Evolutionary conservation across 2,329 filamentous ascomycete species (phyloP).

Genomic region (Paraconiothyrium brasiliense): DNA sequence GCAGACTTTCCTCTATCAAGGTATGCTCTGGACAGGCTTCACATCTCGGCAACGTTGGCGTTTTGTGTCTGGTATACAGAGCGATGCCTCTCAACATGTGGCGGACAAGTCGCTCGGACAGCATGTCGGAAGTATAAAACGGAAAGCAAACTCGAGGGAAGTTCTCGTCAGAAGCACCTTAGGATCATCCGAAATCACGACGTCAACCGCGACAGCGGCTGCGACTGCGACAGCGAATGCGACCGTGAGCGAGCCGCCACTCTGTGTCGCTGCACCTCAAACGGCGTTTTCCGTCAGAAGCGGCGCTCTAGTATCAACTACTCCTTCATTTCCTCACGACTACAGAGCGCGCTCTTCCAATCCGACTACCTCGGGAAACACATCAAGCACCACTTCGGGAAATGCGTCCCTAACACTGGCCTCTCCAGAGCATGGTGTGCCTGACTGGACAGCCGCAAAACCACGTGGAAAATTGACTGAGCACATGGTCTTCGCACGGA

Average conservation of each 20-base stretch:
- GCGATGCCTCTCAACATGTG: constrained; percentile 15
- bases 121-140: not conserved
- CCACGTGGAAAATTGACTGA: constrained; percentile 40
- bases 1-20: constrained; percentile 48
- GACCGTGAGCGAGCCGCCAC: not conserved
- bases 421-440: constrained; percentile 31
- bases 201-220: not conserved
- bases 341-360: constrained; percentile 6
- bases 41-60: constrained; percentile 42
- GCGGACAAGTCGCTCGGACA: constrained; percentile 16
- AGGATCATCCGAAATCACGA: not conserved
- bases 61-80: constrained; percentile 36
- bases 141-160: not conserved
- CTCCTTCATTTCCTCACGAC: constrained; percentile 25
- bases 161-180: not conserved
- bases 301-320: constrained; percentile 28
- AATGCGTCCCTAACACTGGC: constrained; percentile 34
- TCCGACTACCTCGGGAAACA: constrained; percentile 21
- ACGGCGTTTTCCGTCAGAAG: constrained; percentile 7
- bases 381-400: constrained; percentile 28
- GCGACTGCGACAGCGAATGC: not conserved
- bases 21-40: constrained; percentile 43
- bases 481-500: constrained; percentile 50
- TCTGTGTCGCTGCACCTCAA: not conserved
- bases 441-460: constrained; percentile 39